Percentiles rank a stretch among this genome's conserved stretches.
Evolutionary conservation across 352 stramenopile genomes (phyloP).

Genomic region (Pythium aristosporum): DNA sequence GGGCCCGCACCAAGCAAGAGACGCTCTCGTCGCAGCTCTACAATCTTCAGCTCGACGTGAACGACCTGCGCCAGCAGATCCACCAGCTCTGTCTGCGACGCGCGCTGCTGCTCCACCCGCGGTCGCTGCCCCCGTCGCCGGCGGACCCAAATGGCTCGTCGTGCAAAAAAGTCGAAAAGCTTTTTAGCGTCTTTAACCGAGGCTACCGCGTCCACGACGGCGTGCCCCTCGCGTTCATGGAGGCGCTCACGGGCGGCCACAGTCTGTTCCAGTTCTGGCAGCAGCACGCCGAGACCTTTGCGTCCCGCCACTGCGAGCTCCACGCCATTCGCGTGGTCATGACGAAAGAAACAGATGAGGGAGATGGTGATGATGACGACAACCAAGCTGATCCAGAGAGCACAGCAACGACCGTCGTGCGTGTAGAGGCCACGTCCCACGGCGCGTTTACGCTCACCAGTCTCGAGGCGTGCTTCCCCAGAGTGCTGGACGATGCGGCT

Average conservation of each 20-base stretch:
- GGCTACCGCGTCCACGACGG: neutral
- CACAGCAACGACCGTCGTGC: too few relatives aligned
- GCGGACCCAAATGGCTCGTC: slow-evolving; percentile 3
- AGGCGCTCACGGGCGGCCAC: too few relatives aligned
- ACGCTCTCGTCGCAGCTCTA: neutral
- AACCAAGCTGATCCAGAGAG: too few relatives aligned
- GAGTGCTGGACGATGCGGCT: too few relatives aligned
- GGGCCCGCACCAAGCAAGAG: neutral
- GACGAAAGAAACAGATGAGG: too few relatives aligned
- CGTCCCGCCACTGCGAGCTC: neutral
- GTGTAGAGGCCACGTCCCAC: neutral
- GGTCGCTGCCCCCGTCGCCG: neutral
- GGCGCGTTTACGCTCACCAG: too few relatives aligned
- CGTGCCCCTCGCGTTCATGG: neutral
- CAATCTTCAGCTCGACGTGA: slow-evolving; percentile 24
- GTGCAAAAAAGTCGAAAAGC: neutral
- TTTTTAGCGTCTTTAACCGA: neutral
- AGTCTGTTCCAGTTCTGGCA: neutral
- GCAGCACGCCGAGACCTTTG: slow-evolving; percentile 7
- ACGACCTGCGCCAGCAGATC: slow-evolving; percentile 22
- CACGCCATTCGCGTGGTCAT: too few relatives aligned
- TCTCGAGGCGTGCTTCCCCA: too few relatives aligned
- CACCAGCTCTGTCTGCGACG: neutral
- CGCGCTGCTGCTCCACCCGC: neutral
- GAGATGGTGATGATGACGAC: too few relatives aligned